Evolutionary conservation across 208 protist genomes (phyloP).

Genomic region (Acanthamoeba healyi): DNA sequence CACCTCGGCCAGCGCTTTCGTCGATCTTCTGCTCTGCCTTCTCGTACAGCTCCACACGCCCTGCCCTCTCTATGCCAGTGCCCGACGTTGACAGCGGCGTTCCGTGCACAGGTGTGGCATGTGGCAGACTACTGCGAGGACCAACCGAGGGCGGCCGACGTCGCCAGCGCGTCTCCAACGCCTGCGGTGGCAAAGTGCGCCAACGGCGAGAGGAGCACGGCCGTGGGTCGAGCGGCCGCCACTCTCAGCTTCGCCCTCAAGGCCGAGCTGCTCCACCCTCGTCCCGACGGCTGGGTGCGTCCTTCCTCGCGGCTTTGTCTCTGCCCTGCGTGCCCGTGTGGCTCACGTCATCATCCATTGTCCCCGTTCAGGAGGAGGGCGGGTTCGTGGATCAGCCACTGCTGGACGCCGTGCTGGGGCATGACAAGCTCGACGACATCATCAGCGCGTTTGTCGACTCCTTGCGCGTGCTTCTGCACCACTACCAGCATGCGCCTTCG

Average conservation of each 20-base stretch:
- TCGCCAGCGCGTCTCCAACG: too few species aligned
- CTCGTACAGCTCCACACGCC: neutral
- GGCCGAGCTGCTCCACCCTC: neutral
- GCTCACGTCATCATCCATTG: neutral
- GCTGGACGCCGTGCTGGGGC: neutral
- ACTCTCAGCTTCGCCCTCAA: neutral
- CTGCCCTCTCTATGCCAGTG: neutral
- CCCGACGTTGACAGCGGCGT: neutral
- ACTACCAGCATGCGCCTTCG: neutral
- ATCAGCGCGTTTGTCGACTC: conserved; percentile 12
- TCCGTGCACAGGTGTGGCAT: neutral
- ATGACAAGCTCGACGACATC: conserved; percentile 11
- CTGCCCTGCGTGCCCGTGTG: neutral
- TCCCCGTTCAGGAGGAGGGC: neutral
- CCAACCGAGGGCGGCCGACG: neutral
- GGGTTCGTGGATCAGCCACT: neutral
- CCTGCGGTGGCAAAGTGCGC: neutral
- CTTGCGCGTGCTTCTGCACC: neutral
- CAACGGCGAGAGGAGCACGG: neutral
- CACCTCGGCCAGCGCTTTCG: neutral
- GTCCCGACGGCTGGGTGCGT: neutral
- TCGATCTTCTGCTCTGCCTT: conserved; percentile 28
- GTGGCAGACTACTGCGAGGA: neutral
- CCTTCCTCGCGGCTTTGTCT: neutral
- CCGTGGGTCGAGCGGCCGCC: neutral